Conservation (phyloP, 176 grass and related monocot genomes). For the Lolium perenne region DNA sequence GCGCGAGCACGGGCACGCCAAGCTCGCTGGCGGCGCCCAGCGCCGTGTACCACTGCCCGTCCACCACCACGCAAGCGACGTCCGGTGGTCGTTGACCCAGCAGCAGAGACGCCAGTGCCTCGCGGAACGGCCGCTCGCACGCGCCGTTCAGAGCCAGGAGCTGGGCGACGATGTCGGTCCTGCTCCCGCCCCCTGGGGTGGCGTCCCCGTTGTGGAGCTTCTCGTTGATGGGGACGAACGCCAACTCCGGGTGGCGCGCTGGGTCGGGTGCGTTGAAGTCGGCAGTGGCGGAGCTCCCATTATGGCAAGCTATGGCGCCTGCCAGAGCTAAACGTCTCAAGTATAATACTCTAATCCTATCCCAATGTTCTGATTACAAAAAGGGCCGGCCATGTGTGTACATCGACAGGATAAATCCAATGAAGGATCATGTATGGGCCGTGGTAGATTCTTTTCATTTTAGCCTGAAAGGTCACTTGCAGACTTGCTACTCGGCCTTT, state of each 20-base stretch:
- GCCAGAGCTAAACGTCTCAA: too few relatives aligned
- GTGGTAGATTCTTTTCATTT: too few relatives aligned
- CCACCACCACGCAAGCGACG: slow-evolving; percentile 22
- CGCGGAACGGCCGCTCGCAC: slow-evolving; percentile 33
- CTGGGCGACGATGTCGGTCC: slow-evolving; percentile 1
- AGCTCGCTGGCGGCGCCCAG: not conserved
- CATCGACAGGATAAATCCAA: too few relatives aligned
- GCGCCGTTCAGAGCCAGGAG: slow-evolving; percentile 30
- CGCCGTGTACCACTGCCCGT: slow-evolving; percentile 11
- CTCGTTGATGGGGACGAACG: slow-evolving; percentile 35
- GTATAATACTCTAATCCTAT: too few relatives aligned
- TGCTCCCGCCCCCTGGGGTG: not conserved
- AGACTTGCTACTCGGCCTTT: too few relatives aligned
- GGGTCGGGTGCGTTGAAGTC: slow-evolving; percentile 38
- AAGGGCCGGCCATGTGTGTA: too few relatives aligned
- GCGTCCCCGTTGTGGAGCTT: not conserved
- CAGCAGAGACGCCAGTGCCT: slow-evolving; percentile 5
- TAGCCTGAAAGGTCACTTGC: too few relatives aligned
- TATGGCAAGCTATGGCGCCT: too few relatives aligned
- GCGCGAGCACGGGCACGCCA: slow-evolving; percentile 26
- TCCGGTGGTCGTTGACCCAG: not conserved
- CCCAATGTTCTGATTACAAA: too few relatives aligned
- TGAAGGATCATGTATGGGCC: too few relatives aligned
- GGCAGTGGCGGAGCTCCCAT: not conserved
- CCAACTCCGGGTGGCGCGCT: slow-evolving; percentile 25